Conservation (phyloP, 176 grass and related monocot genomes). For the Alopecurus myosuroides region DNA sequence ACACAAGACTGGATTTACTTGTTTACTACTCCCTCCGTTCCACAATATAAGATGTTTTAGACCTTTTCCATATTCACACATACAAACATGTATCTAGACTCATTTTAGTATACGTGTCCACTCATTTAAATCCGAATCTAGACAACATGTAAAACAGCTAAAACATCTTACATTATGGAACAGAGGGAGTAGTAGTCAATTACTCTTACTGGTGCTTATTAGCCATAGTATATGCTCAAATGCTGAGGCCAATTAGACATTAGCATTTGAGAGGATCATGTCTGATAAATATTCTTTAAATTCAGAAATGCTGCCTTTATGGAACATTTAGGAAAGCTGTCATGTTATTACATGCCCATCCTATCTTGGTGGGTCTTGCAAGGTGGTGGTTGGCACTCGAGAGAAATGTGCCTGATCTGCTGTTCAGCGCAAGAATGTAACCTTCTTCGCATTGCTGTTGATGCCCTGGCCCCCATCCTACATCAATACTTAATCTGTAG, state of each 20-base stretch:
- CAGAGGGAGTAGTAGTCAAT: too few species aligned
- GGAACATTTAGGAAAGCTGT: neutral
- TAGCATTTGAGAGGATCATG: neutral
- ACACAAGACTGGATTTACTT: neutral
- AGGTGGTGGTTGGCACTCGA: constrained; percentile 1
- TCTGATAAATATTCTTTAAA: neutral
- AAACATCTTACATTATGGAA: too few species aligned
- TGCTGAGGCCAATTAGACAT: neutral
- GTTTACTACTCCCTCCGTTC: too few species aligned
- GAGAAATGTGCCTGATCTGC: neutral
- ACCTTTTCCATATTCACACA: too few species aligned
- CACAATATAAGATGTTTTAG: too few species aligned
- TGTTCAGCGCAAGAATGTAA: neutral
- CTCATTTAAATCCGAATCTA: too few species aligned
- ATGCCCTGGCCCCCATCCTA: neutral
- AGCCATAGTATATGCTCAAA: constrained; percentile 3
- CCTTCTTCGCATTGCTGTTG: neutral
- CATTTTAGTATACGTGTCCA: too few species aligned
- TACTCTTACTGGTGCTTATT: neutral
- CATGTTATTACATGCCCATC: neutral
- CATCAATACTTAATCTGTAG: neutral
- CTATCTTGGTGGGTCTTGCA: neutral
- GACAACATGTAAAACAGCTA: too few species aligned
- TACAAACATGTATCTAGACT: too few species aligned
- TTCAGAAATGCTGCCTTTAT: neutral